Base-by-base conservation (phyloP, 345 rosid species). In the Brassica nigra region DNA sequence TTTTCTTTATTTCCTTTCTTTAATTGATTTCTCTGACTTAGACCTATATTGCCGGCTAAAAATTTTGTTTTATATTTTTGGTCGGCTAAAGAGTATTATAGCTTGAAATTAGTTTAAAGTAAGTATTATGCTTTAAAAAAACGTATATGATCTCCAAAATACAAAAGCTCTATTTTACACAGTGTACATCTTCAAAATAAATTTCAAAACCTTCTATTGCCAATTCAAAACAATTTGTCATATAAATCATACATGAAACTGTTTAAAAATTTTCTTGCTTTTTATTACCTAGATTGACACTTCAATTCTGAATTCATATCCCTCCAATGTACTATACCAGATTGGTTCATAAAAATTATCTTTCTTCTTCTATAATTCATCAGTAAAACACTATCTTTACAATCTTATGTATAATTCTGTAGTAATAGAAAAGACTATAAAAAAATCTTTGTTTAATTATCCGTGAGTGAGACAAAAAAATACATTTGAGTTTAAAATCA, bases 1-100 rank as follows among this genome's bases (percentile, higher is more conserved):
- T 18, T 70, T 78, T 52, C 31, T 58, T 57, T 66, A 55, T 67
- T 61, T 8, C 28, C 44, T 28, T 68, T 39, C 57, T 71, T 71
- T 71, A 76, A 61, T 76, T 44, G 66, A 68, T 57, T 18, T 67
- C 8, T 58, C 61, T 57, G 73, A 67, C 79, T 49, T 14, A 18
- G 18, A 66, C 58, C 29, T 47, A 65, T 49, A 10, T 47, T 5
- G 47, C 68, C n/a, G 9, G 12, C 54, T 74, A 64, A 11, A 18
- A 47, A 31, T 18, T 49, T 39, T 14, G n/a, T 16, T 14, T 49
- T n/a, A 49, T 49, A 18, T 14, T 49, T 49, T 14, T 49, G 55
- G 54, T 44, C 54, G 54, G 54, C 15, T 44, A 44, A 44, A 44
- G 54, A 44, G 54, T 11, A 44, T 44, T 44, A 11, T 11, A 44